Evolutionary conservation across 176 grass and related monocot species (phyloP).

Genomic region (Secale cereale): DNA sequence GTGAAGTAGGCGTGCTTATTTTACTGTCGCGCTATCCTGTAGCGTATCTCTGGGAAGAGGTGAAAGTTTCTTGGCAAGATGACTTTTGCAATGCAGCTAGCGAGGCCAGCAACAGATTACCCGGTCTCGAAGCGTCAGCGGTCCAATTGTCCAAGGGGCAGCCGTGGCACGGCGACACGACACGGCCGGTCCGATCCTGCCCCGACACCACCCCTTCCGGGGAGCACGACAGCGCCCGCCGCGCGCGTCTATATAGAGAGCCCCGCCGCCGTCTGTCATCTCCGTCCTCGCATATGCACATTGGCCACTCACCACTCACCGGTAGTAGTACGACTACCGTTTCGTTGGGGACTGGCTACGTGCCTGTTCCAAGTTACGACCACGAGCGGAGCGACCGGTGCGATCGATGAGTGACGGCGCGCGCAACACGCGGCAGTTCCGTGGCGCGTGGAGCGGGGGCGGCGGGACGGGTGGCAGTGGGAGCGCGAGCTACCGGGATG

Average conservation of each 20-base stretch:
- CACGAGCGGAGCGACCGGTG: not conserved
- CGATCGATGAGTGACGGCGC: conserved; percentile 37
- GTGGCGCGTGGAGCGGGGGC: conserved; percentile 6
- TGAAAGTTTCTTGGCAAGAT: not conserved
- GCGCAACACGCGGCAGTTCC: conserved; percentile 24
- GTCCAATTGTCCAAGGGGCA: conserved; percentile 23
- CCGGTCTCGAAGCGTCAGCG: not conserved
- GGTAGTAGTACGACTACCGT: not conserved
- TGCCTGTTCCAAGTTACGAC: not conserved
- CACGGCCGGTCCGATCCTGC: conserved; percentile 11
- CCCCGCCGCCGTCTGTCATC: not conserved
- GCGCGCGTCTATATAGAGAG: not conserved
- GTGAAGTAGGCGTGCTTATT: not conserved
- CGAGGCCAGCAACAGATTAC: not conserved
- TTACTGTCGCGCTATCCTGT: not conserved
- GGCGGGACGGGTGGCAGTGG: not conserved
- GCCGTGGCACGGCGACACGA: not conserved
- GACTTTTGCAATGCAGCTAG: not conserved
- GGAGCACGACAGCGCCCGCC: conserved; percentile 21
- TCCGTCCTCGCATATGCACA: not conserved
- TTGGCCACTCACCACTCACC: not conserved
- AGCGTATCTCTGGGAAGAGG: not conserved
- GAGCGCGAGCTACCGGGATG: not conserved
- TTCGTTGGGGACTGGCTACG: not conserved
- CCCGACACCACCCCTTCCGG: conserved; percentile 32